A percentile compares a stretch with the other conserved stretches of the same genome.
phyloP scores from a whole-genome alignment of 768 basidiomycete species.

The Glaciozyma martinii region DNA sequence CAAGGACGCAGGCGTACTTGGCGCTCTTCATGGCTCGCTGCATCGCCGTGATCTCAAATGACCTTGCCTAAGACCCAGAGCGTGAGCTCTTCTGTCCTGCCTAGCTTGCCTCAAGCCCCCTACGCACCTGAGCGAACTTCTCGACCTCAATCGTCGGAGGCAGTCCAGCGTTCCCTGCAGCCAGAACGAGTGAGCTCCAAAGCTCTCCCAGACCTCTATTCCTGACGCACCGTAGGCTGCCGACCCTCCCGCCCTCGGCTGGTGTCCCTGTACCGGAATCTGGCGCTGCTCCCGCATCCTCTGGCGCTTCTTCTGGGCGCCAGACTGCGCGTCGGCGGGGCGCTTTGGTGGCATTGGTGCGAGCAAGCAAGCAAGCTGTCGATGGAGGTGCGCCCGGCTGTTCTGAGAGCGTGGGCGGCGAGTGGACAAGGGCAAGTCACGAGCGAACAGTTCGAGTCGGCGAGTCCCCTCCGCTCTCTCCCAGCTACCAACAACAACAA shows the following conservation, averaged over 20 bases:
- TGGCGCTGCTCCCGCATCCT: constrained; percentile 18
- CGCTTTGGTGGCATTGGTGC: constrained; percentile 17
- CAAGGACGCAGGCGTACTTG: constrained; percentile 43
- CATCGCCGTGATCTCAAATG: constrained; percentile 90
- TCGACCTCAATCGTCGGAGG: constrained; percentile 59
- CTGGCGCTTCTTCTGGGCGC: constrained; percentile 25
- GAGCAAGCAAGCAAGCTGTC: too few species aligned
- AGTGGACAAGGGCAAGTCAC: too few species aligned
- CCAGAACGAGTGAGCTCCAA: not conserved
- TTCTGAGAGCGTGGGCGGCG: too few species aligned
- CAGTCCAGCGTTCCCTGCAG: constrained; percentile 15
- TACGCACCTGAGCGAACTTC: constrained; percentile 67
- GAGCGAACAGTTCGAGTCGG: too few species aligned
- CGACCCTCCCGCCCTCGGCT: constrained; percentile 8
- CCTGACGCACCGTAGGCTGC: constrained; percentile 8
- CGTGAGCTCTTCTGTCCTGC: not conserved
- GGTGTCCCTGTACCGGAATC: constrained; percentile 13
- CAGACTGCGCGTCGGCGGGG: not conserved
- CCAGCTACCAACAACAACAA: too few species aligned
- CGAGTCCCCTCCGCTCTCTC: too few species aligned
- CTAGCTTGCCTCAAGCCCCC: not conserved
- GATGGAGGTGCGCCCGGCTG: too few species aligned
- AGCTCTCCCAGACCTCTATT: too few species aligned
- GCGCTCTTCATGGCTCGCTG: constrained; percentile 73
- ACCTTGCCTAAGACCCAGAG: constrained; percentile 46